Conservation (phyloP, 106 monocot genomes). For the Dioscorea zingiberensis region DNA sequence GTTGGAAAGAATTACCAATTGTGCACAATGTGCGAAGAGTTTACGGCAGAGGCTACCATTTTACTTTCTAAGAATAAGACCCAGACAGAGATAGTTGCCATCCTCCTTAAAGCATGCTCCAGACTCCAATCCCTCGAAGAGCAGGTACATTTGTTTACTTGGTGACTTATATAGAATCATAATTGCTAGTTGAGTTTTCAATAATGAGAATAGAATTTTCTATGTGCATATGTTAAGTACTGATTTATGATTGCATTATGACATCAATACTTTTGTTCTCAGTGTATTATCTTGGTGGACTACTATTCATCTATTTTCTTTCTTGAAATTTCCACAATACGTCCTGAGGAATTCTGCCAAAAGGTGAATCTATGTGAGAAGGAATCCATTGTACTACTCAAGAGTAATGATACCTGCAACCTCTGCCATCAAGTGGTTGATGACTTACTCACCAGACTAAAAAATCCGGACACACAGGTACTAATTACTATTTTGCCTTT, state of each 20-base stretch:
- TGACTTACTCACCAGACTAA: slow-evolving; percentile 46
- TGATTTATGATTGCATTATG: not conserved
- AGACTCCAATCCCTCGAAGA: slow-evolving; percentile 29
- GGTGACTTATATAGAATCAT: not conserved
- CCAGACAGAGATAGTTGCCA: slow-evolving; percentile 33
- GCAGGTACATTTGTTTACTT: slow-evolving; percentile 20
- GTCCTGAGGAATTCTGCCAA: slow-evolving; percentile 57
- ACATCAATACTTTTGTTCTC: not conserved
- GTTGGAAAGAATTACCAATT: slow-evolving; percentile 27
- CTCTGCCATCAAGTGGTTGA: slow-evolving; percentile 42
- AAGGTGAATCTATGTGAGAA: slow-evolving; percentile 50
- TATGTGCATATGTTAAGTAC: not conserved
- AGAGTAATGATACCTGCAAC: slow-evolving; percentile 31
- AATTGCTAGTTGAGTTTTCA: too few relatives aligned
- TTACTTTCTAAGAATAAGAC: slow-evolving; percentile 56
- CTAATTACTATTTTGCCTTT: not conserved
- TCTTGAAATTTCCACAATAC: slow-evolving; percentile 27
- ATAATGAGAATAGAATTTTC: not conserved
- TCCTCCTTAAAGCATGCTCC: slow-evolving; percentile 51
- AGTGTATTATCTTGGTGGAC: slow-evolving; percentile 71
- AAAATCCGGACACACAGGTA: slow-evolving; percentile 72
- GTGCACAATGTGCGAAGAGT: slow-evolving; percentile 58
- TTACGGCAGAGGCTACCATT: slow-evolving; percentile 32
- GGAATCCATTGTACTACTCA: slow-evolving; percentile 9
- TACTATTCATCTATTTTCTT: slow-evolving; percentile 67